phyloP scores from a whole-genome alignment of 805 yeast genomes.

The Debaryomyces hansenii region DNA sequence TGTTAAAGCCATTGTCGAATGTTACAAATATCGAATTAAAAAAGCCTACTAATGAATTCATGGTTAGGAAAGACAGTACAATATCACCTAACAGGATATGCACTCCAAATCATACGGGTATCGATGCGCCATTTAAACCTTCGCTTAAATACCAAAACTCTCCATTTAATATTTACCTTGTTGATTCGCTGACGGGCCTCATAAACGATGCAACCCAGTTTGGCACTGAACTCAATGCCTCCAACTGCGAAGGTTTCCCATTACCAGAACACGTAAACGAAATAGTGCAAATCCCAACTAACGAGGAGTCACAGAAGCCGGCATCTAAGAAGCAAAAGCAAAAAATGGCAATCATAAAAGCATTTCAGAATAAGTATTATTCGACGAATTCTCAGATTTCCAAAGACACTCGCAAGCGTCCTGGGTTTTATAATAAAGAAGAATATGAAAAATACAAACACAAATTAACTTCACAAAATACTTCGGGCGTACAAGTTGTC shows the following conservation, averaged over 20 bases:
- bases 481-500: constrained; percentile 24
- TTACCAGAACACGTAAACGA: constrained; percentile 59
- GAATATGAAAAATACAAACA: constrained; percentile 25
- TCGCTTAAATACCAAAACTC: constrained; percentile 21
- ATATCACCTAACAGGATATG: constrained; percentile 44
- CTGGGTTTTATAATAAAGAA: constrained; percentile 31
- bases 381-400: background rate
- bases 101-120: constrained; percentile 36
- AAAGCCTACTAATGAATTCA: background rate
- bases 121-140: constrained; percentile 30
- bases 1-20: constrained; percentile 25
- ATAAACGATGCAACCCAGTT: constrained; percentile 64
- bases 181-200: constrained; percentile 61
- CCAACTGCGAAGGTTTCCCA: constrained; percentile 61
- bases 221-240: constrained; percentile 67
- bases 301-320: constrained; percentile 19
- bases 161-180: constrained; percentile 43
- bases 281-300: constrained; percentile 59
- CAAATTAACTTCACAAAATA: constrained; percentile 5
- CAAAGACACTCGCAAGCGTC: constrained; percentile 1
- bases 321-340: constrained; percentile 13
- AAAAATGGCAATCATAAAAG: constrained; percentile 44
- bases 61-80: constrained; percentile 2
- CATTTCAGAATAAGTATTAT: constrained; percentile 19
- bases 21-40: constrained; percentile 14